phyloP scores from a whole-genome alignment of 768 basidiomycete genomes.

The Thelephora ganbajun region DNA sequence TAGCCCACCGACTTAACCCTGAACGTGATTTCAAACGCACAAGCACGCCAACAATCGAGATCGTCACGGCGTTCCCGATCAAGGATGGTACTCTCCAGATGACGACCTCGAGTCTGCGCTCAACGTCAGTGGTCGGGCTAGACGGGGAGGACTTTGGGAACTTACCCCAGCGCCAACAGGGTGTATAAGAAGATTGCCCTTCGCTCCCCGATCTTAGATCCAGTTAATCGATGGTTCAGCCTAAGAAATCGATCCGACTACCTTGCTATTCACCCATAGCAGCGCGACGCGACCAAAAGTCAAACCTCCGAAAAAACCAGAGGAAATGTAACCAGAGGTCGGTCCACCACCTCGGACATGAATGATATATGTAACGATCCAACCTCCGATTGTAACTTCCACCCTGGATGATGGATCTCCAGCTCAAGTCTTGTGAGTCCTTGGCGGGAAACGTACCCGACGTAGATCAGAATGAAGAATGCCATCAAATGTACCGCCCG shows the following conservation, averaged over 20 bases:
- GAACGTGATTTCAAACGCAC: background rate
- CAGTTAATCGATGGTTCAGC: background rate
- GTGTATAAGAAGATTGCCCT: constrained; percentile 23
- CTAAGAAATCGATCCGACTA: constrained; percentile 5
- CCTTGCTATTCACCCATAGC: constrained; percentile 34
- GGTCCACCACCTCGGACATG: constrained; percentile 30
- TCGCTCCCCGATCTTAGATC: constrained; percentile 21
- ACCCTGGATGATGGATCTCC: constrained; percentile 3
- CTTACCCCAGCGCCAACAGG: constrained; percentile 23
- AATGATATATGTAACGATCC: constrained; percentile 41
- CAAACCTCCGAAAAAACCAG: constrained; percentile 36
- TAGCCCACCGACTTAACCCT: no score
- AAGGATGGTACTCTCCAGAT: constrained; percentile 46
- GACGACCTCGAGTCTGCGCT: constrained; percentile 33
- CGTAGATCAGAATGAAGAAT: constrained; percentile 29
- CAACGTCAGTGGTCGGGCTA: background rate
- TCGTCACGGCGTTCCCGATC: constrained; percentile 36
- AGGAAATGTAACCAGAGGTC: constrained; percentile 33
- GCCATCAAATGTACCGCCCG: constrained; percentile 26
- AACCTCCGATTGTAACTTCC: constrained; percentile 24
- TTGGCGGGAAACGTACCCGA: constrained; percentile 13
- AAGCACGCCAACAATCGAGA: constrained; percentile 38
- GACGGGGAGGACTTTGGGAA: background rate
- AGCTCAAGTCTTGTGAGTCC: constrained; percentile 2
- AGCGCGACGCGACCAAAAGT: constrained; percentile 39